Conservation (phyloP, 2,329 filamentous ascomycete genomes). For the Mariannaea elegans region DNA sequence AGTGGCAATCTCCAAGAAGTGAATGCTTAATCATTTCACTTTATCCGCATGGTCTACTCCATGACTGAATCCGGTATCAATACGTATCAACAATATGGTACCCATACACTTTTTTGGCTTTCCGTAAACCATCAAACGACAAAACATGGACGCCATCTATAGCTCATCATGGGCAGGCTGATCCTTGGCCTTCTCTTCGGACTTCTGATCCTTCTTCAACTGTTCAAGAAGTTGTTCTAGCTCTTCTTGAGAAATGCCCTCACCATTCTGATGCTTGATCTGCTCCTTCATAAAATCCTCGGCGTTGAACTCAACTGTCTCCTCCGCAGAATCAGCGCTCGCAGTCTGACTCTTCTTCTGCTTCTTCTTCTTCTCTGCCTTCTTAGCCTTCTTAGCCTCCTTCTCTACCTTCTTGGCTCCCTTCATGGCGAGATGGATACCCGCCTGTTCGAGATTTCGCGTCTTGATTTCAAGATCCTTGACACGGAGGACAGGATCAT, state of each 20-base stretch:
- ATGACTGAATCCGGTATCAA: conserved; percentile 33
- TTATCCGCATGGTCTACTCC: conserved; percentile 31
- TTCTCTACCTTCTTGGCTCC: conserved; percentile 66
- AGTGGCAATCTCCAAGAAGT: neutral
- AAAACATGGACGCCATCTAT: conserved; percentile 36
- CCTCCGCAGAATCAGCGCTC: conserved; percentile 45
- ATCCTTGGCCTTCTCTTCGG: conserved; percentile 21
- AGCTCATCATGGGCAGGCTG: conserved; percentile 48
- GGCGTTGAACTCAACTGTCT: conserved; percentile 53
- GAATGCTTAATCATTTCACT: conserved; percentile 14
- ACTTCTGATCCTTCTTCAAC: conserved; percentile 33
- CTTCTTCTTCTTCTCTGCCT: conserved; percentile 51
- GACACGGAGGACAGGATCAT: conserved; percentile 77
- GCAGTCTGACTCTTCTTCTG: conserved; percentile 51
- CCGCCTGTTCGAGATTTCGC: conserved; percentile 75
- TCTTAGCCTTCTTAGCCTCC: conserved; percentile 57
- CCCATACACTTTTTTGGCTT: conserved; percentile 23
- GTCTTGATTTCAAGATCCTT: conserved; percentile 76
- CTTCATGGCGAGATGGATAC: conserved; percentile 76
- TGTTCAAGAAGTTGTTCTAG: conserved; percentile 41
- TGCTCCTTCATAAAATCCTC: conserved; percentile 57
- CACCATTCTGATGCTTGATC: conserved; percentile 44
- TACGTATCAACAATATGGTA: conserved; percentile 27
- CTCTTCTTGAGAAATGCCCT: conserved; percentile 39
- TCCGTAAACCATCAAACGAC: conserved; percentile 16